phyloP scores from a whole-genome alignment of 2,329 filamentous ascomycete species.

The Dothistroma pini region DNA sequence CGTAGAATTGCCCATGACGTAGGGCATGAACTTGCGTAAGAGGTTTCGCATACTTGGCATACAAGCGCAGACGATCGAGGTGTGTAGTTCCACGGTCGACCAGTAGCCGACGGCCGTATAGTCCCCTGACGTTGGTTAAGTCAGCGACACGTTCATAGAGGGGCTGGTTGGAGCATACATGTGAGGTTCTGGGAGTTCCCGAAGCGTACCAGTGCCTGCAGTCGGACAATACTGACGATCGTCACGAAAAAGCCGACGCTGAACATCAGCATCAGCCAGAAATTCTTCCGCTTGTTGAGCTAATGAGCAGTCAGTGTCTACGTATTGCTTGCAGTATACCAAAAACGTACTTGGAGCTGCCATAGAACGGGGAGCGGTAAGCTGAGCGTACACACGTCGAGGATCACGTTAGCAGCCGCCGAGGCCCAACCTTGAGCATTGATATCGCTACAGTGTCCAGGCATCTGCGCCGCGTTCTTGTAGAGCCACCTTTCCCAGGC shows the following conservation, averaged over 20 bases:
- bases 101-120: neutral
- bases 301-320: slow-evolving; percentile 1
- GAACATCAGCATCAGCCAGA: slow-evolving; percentile 17
- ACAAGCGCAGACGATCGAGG: slow-evolving; percentile 8
- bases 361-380: slow-evolving; percentile 10
- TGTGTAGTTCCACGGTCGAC: slow-evolving; percentile 9
- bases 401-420: slow-evolving; percentile 11
- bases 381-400: slow-evolving; percentile 10
- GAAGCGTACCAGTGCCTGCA: slow-evolving; percentile 13
- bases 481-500: slow-evolving; percentile 5
- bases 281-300: slow-evolving; percentile 15
- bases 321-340: neutral
- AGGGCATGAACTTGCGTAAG: neutral
- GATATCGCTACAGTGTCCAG: slow-evolving; percentile 11
- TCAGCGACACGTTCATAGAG: neutral
- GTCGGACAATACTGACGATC: slow-evolving; percentile 16
- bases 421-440: slow-evolving; percentile 11
- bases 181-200: slow-evolving; percentile 11
- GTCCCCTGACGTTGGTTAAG: neutral
- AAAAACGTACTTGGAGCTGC: slow-evolving; percentile 1
- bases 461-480: slow-evolving; percentile 3
- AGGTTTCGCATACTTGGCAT: slow-evolving; percentile 12
- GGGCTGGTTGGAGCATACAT: slow-evolving; percentile 6
- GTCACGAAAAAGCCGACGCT: slow-evolving; percentile 13
- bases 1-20: neutral